Conservation (phyloP, 768 basidiomycete species). For the Lyophyllum semitale region DNA sequence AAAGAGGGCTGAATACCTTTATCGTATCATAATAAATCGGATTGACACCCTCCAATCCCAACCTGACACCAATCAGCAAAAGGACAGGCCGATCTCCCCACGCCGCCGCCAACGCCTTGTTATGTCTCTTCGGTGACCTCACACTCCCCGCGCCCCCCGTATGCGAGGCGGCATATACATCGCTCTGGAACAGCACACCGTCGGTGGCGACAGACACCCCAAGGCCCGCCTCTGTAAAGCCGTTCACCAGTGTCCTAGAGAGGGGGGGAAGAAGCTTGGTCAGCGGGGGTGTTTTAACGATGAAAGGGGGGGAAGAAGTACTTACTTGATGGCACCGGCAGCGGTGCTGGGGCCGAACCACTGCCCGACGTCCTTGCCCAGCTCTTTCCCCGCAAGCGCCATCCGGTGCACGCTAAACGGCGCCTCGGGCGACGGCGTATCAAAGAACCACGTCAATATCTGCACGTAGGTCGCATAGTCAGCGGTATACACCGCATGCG, state of each 20-base stretch:
- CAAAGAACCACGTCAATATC: slow-evolving; percentile 93
- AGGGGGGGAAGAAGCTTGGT: not conserved
- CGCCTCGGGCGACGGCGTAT: slow-evolving; percentile 78
- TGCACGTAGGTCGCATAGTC: slow-evolving; percentile 88
- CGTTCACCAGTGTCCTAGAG: slow-evolving; percentile 69
- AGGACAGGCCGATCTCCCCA: slow-evolving; percentile 91
- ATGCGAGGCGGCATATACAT: slow-evolving; percentile 82
- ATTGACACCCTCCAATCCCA: slow-evolving; percentile 93
- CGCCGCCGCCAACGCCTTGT: slow-evolving; percentile 18
- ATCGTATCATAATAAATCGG: slow-evolving; percentile 89
- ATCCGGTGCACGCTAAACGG: slow-evolving; percentile 97
- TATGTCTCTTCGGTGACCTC: slow-evolving; percentile 29
- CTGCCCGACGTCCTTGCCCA: slow-evolving; percentile 93
- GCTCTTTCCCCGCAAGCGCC: slow-evolving; percentile 91
- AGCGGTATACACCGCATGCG: slow-evolving; percentile 54
- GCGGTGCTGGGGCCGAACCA: slow-evolving; percentile 99
- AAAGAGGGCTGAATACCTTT: slow-evolving; percentile 34
- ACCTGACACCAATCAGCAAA: slow-evolving; percentile 80
- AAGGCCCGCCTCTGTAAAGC: slow-evolving; percentile 79
- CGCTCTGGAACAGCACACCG: slow-evolving; percentile 78
- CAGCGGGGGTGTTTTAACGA: not conserved
- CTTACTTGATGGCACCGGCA: slow-evolving; percentile 92
- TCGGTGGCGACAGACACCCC: slow-evolving; percentile 85
- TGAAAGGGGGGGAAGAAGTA: slow-evolving; percentile 4
- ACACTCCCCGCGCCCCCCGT: slow-evolving; percentile 24